Base-by-base conservation (phyloP, 495 filamentous ascomycete species). In the Platismatia glauca region DNA sequence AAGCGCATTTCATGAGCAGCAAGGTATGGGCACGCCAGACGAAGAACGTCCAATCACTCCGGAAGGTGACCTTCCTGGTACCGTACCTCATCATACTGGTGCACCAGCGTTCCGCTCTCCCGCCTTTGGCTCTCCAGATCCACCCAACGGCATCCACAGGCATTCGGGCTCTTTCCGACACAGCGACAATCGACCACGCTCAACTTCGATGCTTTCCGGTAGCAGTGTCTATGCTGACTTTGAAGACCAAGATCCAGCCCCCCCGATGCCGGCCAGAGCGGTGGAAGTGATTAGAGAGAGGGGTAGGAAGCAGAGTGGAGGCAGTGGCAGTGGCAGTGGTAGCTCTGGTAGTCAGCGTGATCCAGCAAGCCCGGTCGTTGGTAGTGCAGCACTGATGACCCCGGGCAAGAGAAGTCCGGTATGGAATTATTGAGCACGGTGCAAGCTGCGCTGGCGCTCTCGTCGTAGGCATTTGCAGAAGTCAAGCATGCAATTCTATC, bases 51-150 rank as follows among this genome's bases (percentile, higher is more conserved):
- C 76, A 24, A 68, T 79, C 29, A 79, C 78, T 29, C 79, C 78
- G 29, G 80, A 82, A 64, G 78, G 77, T 22, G 75, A 77, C 53
- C 63, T 82, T 27, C 78, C 78, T 9, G 78, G 79, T 50, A 80
- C 79, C 11, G 77, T 75, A 58, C 69, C 73, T 60, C 65, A 78
- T 29, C 62, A 69, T 11, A 73, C 59, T 15, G 41, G 57, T 48
- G 61, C 60, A 29, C 57, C 53, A 20, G 53, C 50, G n/a, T 70
- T 71, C 46, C 69, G 66, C 48, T 73, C 71, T 46, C 72, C 70
- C 24, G 62, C 66, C 31, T 71, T 72, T 46, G 64, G 64, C 11
- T 57, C 62, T 57, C 57, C 69, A 22, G 66, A 70, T 57, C 62
- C 55, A 33, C 24, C 50, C 18, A 60, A 69, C 71, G 29, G 69